These are phyloP conservation scores for Martensiomyces pterosporus DNA, from an alignment of 192 early-diverging fungal genomes.

Conservation along the genomic window DNA sequence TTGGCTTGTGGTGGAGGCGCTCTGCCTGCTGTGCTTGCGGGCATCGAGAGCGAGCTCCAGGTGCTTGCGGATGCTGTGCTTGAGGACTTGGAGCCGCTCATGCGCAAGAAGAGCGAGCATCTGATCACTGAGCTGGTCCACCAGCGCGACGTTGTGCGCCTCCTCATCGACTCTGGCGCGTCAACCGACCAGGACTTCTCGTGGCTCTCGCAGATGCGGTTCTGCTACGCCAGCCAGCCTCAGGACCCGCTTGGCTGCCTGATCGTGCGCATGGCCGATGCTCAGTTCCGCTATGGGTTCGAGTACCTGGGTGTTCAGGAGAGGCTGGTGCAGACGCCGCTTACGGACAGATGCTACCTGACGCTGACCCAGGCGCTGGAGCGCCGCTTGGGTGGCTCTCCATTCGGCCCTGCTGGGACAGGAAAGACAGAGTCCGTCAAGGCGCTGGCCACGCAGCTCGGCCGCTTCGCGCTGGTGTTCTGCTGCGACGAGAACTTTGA, in stretches of 20 bases:
- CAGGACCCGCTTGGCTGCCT: constrained; percentile 72
- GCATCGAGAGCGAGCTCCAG: constrained; percentile 70
- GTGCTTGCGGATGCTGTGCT: constrained; percentile 93
- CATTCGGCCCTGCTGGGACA: constrained; percentile 98
- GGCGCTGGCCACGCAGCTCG: constrained; percentile 90
- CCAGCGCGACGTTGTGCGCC: constrained; percentile 88
- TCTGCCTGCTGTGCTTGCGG: constrained; percentile 55
- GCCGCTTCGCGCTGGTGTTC: constrained; percentile 97
- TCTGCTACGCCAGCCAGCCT: constrained; percentile 67
- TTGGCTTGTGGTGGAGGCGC: constrained; percentile 43
- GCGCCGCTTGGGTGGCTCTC: constrained; percentile 88
- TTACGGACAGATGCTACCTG: constrained; percentile 98
- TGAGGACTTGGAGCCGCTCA: constrained; percentile 72
- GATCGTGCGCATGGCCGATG: constrained; percentile 87
- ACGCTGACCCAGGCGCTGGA: constrained; percentile 97
- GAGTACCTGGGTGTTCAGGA: constrained; percentile 98
- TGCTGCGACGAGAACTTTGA: constrained; percentile 99
- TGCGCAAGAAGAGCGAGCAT: constrained; percentile 94
- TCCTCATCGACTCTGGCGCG: constrained; percentile 52
- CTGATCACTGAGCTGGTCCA: constrained; percentile 99
- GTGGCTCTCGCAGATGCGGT: constrained; percentile 97
- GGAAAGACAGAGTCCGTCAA: constrained; percentile 99
- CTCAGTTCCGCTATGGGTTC: constrained; percentile 91
- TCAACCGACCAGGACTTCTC: constrained; percentile 72
- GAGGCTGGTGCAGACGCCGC: constrained; percentile 95